Conservation (phyloP, 208 protist genomes). For the Acanthamoeba divionensis region DNA sequence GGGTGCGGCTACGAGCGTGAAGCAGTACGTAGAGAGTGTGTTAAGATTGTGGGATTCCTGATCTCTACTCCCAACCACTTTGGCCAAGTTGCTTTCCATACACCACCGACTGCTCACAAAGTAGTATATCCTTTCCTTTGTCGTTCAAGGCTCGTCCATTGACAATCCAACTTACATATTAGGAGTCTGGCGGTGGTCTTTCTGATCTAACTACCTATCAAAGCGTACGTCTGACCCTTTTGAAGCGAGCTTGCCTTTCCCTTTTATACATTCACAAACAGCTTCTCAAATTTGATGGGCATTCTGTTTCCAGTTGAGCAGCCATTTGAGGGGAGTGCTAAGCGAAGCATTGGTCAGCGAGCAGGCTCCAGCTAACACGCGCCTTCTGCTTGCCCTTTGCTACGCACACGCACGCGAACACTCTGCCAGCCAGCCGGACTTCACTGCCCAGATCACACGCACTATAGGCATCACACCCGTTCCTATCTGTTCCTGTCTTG, state of each 20-base stretch:
- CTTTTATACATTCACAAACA: too few species aligned
- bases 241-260: too few species aligned
- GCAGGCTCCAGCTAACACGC: not conserved
- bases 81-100: not conserved
- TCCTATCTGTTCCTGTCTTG: not conserved
- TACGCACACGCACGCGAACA: not conserved
- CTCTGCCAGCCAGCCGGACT: not conserved
- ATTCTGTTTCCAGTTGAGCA: too few species aligned
- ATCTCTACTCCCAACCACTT: conserved; percentile 27
- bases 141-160: too few species aligned
- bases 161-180: too few species aligned
- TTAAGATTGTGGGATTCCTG: not conserved
- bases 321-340: conserved; percentile 1
- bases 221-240: too few species aligned
- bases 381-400: conserved; percentile 28
- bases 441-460: conserved; percentile 10
- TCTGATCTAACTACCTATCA: too few species aligned
- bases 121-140: too few species aligned
- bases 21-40: not conserved
- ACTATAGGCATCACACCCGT: not conserved
- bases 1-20: not conserved
- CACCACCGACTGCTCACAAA: too few species aligned
- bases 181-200: too few species aligned
- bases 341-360: conserved; percentile 10
- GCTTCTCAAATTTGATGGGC: too few species aligned